phyloP scores from a whole-genome alignment of 805 yeast species.

The Kodamaea jinghongensis region DNA sequence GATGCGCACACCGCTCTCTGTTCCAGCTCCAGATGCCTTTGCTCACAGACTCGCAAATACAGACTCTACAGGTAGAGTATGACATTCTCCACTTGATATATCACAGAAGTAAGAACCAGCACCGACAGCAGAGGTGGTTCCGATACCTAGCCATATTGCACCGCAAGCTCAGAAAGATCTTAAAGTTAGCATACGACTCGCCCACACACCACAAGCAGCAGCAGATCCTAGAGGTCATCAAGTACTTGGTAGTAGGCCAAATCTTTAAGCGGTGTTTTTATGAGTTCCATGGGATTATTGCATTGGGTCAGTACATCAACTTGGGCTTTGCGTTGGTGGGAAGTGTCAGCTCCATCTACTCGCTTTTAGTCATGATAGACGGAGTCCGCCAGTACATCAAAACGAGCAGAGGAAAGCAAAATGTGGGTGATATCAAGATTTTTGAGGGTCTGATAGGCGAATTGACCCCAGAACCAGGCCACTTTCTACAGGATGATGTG shows the following conservation, averaged over 20 bases:
- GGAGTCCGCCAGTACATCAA: slow-evolving; percentile 13
- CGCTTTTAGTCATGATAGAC: slow-evolving; percentile 16
- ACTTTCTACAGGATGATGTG: slow-evolving; percentile 17
- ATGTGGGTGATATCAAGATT: slow-evolving; percentile 7
- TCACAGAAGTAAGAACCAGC: slow-evolving; percentile 77
- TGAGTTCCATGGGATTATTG: slow-evolving; percentile 63
- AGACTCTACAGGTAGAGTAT: slow-evolving; percentile 42
- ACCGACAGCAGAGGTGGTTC: slow-evolving; percentile 77
- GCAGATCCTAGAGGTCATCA: slow-evolving; percentile 14
- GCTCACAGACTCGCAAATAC: slow-evolving; percentile 1
- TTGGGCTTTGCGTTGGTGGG: slow-evolving; percentile 72
- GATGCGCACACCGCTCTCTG: too few relatives aligned
- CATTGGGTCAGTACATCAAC: slow-evolving; percentile 73
- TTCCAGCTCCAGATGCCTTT: too few relatives aligned
- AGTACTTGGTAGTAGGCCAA: slow-evolving; percentile 32
- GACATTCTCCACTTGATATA: slow-evolving; percentile 60
- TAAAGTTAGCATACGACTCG: slow-evolving; percentile 26
- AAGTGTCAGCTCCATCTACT: slow-evolving; percentile 44
- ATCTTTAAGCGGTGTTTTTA: slow-evolving; percentile 50
- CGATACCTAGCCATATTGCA: slow-evolving; percentile 59
- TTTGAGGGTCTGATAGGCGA: too few relatives aligned
- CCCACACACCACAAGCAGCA: slow-evolving; percentile 13
- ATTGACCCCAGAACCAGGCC: neutral
- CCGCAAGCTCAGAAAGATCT: slow-evolving; percentile 46
- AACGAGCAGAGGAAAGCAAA: neutral